A percentile compares a stretch with the other conserved stretches of the same genome.
These are phyloP conservation scores for Trametes polyzona DNA, from an alignment of 1,284 basidiomycete genomes.

Conservation along the genomic window DNA sequence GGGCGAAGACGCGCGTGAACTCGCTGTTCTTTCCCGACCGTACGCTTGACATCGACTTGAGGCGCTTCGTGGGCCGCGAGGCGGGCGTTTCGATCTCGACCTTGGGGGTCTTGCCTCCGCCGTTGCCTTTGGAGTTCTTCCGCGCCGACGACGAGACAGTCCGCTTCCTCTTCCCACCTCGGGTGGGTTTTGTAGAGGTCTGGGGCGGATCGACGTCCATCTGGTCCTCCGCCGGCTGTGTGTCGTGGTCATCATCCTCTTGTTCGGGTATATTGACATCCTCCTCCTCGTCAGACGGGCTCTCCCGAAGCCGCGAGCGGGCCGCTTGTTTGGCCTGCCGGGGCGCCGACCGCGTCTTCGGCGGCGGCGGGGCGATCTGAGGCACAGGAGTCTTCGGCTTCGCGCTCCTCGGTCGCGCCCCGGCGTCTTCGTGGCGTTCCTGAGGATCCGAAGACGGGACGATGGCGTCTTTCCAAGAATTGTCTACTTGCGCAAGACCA, in stretches of 20 bases:
- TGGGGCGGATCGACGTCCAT: conserved; percentile 34
- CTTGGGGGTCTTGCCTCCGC: conserved; percentile 36
- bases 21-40: conserved; percentile 10
- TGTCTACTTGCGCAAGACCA: not conserved
- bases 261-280: conserved; percentile 18
- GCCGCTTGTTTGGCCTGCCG: conserved; percentile 23
- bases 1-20: conserved; percentile 65
- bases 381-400: conserved; percentile 17
- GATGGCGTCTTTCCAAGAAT: conserved; percentile 17
- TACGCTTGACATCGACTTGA: conserved; percentile 26
- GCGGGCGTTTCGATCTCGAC: conserved; percentile 34
- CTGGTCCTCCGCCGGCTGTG: conserved; percentile 48
- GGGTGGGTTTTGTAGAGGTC: conserved; percentile 4
- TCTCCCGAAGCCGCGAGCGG: conserved; percentile 12
- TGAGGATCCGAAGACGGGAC: conserved; percentile 28
- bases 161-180: conserved; percentile 55
- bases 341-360: conserved; percentile 9
- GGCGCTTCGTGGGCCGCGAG: conserved; percentile 36
- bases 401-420: conserved; percentile 1
- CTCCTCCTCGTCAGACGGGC: conserved; percentile 27
- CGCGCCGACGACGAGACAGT: conserved; percentile 28
- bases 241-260: conserved; percentile 40
- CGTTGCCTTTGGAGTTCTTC: conserved; percentile 22
- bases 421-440: conserved; percentile 15
- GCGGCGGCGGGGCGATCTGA: conserved; percentile 1